Conservation (phyloP, 225 moss, liverwort and hornwort species). For the Straminergon stramineum region DNA sequence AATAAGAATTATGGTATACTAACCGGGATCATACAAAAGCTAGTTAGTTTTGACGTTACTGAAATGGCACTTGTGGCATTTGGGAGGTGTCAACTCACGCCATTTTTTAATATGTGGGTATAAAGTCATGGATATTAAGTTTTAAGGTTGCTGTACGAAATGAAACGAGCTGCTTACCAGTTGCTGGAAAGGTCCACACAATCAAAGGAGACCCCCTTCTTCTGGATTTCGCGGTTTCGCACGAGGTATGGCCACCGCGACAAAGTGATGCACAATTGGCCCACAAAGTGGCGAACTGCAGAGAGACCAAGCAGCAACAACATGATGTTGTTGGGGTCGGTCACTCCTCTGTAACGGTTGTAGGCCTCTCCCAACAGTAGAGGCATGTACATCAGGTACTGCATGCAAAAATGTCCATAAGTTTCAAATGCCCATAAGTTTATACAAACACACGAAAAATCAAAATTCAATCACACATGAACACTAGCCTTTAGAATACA, state of each 20-base stretch:
- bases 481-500: background rate
- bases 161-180: slow-evolving; percentile 7
- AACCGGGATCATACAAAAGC: background rate
- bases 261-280: slow-evolving; percentile 40
- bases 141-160: background rate
- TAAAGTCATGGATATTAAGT: background rate
- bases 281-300: slow-evolving; percentile 10
- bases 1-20: background rate
- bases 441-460: background rate
- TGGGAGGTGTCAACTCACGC: background rate
- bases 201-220: slow-evolving; percentile 50
- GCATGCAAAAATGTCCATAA: background rate
- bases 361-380: slow-evolving; percentile 13
- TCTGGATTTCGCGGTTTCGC: slow-evolving; percentile 42
- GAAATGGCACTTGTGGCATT: background rate
- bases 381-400: slow-evolving; percentile 59
- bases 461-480: background rate
- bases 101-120: background rate
- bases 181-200: slow-evolving; percentile 53
- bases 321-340: slow-evolving; percentile 19
- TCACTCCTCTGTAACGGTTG: background rate
- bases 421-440: too few relatives aligned
- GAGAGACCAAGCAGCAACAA: slow-evolving; percentile 16
- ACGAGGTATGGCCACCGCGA: slow-evolving; percentile 49
- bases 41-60: background rate